Base-by-base conservation (phyloP, 208 protist genomes). In the Acanthamoeba sp. region DNA sequence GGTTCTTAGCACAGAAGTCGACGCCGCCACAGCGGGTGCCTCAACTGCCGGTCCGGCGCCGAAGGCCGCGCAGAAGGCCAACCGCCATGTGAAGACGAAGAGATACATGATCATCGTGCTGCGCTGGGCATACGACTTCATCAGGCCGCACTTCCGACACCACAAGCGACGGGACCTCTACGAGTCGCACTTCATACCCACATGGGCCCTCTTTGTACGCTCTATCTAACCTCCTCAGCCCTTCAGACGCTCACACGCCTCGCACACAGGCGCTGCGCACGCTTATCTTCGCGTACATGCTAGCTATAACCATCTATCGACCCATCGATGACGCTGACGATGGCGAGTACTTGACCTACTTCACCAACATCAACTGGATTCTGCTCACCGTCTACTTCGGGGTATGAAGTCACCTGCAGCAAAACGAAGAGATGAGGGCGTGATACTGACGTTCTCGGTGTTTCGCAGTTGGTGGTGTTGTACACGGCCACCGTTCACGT, bases 341-440 rank as follows among this genome's bases (percentile, higher is more conserved):
- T 22, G 73, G 73, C 38, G 73, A 84, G 73, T 84, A 84, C 73
- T 27, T 84, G 2, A 52, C 45, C 73, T 84, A 84, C 45, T 84
- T 84, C 73, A 84, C 73, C 38, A 84, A 84, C 73, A 84, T 84
- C 73, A 84, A 45, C 38, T 84, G 73, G 73, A 84, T 84, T 18
- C 0, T 84, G 73, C 45, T 84, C 73, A 84, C 7, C 34, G 27
- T 84, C 34, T 84, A 84, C 73, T 84, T 84, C 32, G 73, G 73
- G 34, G 73, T 84, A 84, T 10, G 42, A n/a, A n/a, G n/a, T n/a
- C n/a, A n/a, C n/a, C n/a, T n/a, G n/a, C n/a, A n/a, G n/a, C n/a
- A n/a, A n/a, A n/a, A n/a, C n/a, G 42, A 3, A 48, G 42, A 14
- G 42, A 48, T 48, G 42, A 48, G 6, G 3, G 42, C 10, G 42